phyloP scores from a whole-genome alignment of 2,329 filamentous ascomycete genomes.

The Paraphaeosphaeria minitans region DNA sequence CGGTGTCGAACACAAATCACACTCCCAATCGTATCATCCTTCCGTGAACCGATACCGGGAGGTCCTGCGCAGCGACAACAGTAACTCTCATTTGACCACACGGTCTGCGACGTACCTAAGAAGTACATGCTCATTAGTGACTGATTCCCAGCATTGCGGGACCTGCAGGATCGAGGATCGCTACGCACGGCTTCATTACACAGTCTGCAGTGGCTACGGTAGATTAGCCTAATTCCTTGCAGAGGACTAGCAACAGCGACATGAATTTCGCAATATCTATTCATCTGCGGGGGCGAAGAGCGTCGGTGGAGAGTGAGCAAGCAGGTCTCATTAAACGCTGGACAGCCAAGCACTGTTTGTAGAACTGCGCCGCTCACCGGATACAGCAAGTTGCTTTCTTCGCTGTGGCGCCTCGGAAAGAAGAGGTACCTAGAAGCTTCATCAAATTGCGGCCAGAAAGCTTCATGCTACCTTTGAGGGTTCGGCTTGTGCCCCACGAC shows the following conservation, averaged over 20 bases:
- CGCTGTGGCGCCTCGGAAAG: neutral
- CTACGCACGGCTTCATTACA: neutral
- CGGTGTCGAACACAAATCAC: neutral
- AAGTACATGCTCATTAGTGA: neutral
- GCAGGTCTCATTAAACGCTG: neutral
- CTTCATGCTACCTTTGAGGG: neutral
- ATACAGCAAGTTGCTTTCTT: neutral
- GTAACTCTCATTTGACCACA: neutral
- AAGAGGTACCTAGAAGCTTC: neutral
- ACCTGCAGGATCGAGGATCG: neutral
- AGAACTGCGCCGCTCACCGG: neutral
- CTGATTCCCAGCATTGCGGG: neutral
- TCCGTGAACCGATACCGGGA: neutral
- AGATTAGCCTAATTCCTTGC: slow-evolving; percentile 8
- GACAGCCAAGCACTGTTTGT: slow-evolving; percentile 1
- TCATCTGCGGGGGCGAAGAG: neutral
- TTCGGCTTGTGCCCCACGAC: neutral
- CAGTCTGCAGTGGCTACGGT: neutral
- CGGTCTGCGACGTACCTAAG: too few species aligned
- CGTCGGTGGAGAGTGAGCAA: neutral
- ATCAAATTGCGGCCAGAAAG: neutral
- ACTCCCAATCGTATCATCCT: neutral
- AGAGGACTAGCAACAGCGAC: neutral
- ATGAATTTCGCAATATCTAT: neutral
- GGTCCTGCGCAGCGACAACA: neutral